Evolutionary conservation across 768 basidiomycete species (phyloP).

Genomic region (Sarcomyxa edulis): DNA sequence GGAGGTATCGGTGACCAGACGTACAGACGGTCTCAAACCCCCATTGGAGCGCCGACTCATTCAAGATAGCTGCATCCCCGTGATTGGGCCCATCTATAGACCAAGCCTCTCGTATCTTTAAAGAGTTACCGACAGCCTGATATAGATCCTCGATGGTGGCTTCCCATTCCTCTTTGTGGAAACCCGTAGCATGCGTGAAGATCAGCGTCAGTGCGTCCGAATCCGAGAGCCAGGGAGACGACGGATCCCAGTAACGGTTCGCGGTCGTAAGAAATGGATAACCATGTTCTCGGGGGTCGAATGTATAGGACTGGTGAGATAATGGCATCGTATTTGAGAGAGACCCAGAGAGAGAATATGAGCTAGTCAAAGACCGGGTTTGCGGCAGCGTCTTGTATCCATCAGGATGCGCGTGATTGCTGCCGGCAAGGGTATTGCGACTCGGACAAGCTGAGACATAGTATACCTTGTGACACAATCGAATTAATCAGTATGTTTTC

Average conservation of each 20-base stretch:
- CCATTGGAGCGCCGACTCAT: constrained; percentile 33
- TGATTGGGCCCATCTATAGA: constrained; percentile 50
- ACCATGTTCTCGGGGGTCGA: constrained; percentile 44
- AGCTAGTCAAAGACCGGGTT: too few relatives aligned
- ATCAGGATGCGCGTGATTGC: too few relatives aligned
- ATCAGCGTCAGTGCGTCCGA: constrained; percentile 39
- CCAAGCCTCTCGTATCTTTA: constrained; percentile 44
- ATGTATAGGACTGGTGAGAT: constrained; percentile 30
- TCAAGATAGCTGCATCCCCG: constrained; percentile 45
- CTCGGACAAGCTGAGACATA: too few relatives aligned
- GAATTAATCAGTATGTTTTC: too few relatives aligned
- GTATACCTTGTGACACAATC: too few relatives aligned
- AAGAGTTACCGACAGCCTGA: constrained; percentile 12
- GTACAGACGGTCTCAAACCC: constrained; percentile 39
- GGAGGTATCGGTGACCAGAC: constrained; percentile 17
- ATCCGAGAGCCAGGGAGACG: constrained; percentile 27
- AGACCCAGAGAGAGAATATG: too few relatives aligned
- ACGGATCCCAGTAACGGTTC: constrained; percentile 43
- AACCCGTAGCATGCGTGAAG: constrained; percentile 49
- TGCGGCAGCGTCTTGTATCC: too few relatives aligned
- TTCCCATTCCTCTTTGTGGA: constrained; percentile 59
- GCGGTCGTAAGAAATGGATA: constrained; percentile 43
- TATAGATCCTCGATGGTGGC: constrained; percentile 45
- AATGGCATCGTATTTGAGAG: too few relatives aligned
- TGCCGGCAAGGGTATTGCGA: too few relatives aligned